These are phyloP conservation scores for Moesziomyces globuligerus DNA, from an alignment of 1,284 basidiomycete species.

Conservation along the genomic window DNA sequence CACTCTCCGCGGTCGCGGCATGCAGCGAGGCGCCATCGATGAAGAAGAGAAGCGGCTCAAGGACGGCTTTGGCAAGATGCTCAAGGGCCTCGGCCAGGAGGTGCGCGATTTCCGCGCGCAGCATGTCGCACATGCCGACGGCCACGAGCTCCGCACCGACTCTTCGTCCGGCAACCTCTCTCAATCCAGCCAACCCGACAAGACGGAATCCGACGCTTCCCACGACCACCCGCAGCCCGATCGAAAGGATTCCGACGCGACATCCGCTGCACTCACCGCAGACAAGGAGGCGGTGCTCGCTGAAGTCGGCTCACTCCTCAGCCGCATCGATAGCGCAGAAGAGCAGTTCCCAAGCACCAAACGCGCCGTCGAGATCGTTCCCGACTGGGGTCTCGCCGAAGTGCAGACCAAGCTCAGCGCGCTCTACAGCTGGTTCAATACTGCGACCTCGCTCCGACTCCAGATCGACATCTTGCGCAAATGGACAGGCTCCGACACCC, in stretches of 20 bases:
- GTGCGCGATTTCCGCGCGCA: slow-evolving; percentile 77
- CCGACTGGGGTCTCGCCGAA: slow-evolving; percentile 55
- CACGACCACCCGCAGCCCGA: slow-evolving; percentile 15
- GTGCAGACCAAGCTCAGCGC: slow-evolving; percentile 59
- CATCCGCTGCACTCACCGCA: slow-evolving; percentile 5
- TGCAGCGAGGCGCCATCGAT: slow-evolving; percentile 73
- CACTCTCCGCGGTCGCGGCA: slow-evolving; percentile 75
- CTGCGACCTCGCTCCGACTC: slow-evolving; percentile 51
- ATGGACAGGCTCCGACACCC: slow-evolving; percentile 62
- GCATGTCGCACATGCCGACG: slow-evolving; percentile 62
- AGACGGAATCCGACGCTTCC: slow-evolving; percentile 5
- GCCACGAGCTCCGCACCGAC: background rate
- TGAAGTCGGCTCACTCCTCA: slow-evolving; percentile 54
- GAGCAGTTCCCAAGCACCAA: slow-evolving; percentile 62
- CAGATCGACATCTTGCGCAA: slow-evolving; percentile 60
- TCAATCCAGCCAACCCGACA: slow-evolving; percentile 54
- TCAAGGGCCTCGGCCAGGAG: slow-evolving; percentile 85
- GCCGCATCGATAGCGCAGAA: slow-evolving; percentile 59
- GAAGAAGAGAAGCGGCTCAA: slow-evolving; percentile 85
- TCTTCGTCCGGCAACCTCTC: slow-evolving; percentile 60
- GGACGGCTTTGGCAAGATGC: slow-evolving; percentile 80
- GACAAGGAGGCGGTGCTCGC: slow-evolving; percentile 42
- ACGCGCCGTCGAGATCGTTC: slow-evolving; percentile 54
- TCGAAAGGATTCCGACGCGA: slow-evolving; percentile 7
- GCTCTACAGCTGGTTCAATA: slow-evolving; percentile 65